These are phyloP conservation scores for Trametes maxima DNA, from an alignment of 768 basidiomycete genomes.

Conservation along the genomic window DNA sequence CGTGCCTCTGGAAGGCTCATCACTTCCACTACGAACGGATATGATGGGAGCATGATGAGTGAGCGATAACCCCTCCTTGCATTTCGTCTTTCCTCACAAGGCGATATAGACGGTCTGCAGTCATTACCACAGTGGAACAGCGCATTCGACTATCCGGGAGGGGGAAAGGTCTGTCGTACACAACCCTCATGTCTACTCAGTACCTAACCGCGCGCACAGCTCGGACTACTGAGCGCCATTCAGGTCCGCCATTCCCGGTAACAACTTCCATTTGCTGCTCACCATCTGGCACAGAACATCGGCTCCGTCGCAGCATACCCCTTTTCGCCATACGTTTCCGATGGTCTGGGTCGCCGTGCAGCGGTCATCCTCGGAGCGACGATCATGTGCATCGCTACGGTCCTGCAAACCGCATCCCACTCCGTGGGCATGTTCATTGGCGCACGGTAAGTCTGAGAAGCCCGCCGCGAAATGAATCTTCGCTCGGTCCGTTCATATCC, in stretches of 20 bases:
- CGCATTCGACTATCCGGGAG: slow-evolving; percentile 35
- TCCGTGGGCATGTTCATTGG: slow-evolving; percentile 48
- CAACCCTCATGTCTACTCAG: background rate
- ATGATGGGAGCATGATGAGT: slow-evolving; percentile 47
- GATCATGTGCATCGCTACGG: slow-evolving; percentile 43
- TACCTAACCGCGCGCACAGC: slow-evolving; percentile 24
- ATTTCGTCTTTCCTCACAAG: background rate
- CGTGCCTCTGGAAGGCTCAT: slow-evolving; percentile 33
- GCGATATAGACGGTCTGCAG: slow-evolving; percentile 37
- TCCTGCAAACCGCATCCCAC: slow-evolving; percentile 41
- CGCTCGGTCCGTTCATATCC: slow-evolving; percentile 6
- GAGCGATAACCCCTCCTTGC: background rate
- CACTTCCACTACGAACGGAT: slow-evolving; percentile 42
- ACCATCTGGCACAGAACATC: slow-evolving; percentile 36
- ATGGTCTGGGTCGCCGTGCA: slow-evolving; percentile 41
- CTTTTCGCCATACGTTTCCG: slow-evolving; percentile 44
- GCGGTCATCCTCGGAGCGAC: slow-evolving; percentile 42
- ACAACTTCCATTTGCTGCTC: background rate
- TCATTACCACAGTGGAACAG: slow-evolving; percentile 41
- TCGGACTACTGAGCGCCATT: slow-evolving; percentile 41
- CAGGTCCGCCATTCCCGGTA: slow-evolving; percentile 29
- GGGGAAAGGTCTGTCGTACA: slow-evolving; percentile 30
- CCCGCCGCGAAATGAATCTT: background rate
- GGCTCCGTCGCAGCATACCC: slow-evolving; percentile 42
- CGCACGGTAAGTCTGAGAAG: slow-evolving; percentile 35